Evolutionary conservation across 148 eudicot species (phyloP), one percentile per base, ranked within the genome.

Genomic region (Rhododendron vialii): DNA sequence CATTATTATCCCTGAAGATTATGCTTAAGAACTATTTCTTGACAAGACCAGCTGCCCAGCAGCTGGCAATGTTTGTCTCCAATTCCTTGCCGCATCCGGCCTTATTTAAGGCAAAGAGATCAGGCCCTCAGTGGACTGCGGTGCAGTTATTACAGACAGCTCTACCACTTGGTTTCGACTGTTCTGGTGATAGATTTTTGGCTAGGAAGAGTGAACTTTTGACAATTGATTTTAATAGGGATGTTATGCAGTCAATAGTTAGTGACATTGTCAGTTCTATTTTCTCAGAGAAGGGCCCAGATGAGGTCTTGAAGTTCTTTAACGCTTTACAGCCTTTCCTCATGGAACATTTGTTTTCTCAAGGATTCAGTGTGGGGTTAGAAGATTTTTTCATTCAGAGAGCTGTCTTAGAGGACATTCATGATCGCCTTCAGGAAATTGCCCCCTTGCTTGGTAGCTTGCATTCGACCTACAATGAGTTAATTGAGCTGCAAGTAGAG

Each of bases 361-460:
- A 95, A 87, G 99, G 99, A 26, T 97, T 92, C 35, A 95, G 95
- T 87, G 94, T 97, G 12, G 88, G 96, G 45, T 78, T 97, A 80
- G 81, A 89, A 83, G 99, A 97, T 85, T 91, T 97, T 90, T 89
- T 78, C 67, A 63, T 94, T 83, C 87, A 95, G 3, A 78, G 83
- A 51, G 87, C 86, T 36, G 86, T 93, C 14, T 7, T 91, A 61
- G 86, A 92, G 69, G 83, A 53, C 33, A 91, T 92, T 28, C 93
- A 91, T 77, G 82, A 79, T 17, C 65, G 90, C 8, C 86, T 95
- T 43, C 95, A 94, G 67, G 93, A 90, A 7, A 86, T 91, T 47
- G 91, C 94, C 2, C 89, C 91, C 1, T 67, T 96, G 81, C 85
- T 95, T 43, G 81, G 84, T 82, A 93, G 92, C 80, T 88, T 93